Base-by-base conservation (phyloP, 148 eudicot genomes). In the Chenopodium quinoa region DNA sequence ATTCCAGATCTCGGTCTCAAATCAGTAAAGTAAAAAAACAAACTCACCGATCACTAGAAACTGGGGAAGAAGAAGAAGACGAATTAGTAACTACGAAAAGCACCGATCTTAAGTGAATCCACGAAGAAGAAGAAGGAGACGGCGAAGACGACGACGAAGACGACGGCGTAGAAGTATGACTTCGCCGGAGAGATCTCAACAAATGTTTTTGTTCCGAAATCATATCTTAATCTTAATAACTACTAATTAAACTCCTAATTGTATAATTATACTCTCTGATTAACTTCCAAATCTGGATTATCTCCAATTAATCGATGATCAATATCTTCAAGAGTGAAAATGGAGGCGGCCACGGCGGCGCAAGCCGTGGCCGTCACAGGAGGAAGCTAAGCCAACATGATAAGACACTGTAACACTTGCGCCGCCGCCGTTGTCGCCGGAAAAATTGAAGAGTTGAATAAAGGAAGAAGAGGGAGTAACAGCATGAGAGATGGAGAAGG, bases 61-160 rank as follows among this genome's bases (percentile, higher is more conserved):
- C 78, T 60, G 89, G 85, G 75, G 90, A 83, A 79, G 91, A 84
- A 63, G 85, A 83, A 77, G 91, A 84, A 63, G 85, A 84, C 58
- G 92, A 90, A 65, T 27, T 74, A 13, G 91, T 88, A 81, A 89
- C 93, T 13, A 89, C 88, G 75, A 89, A 88, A 20, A 90, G 82
- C 77, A 90, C 91, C 73, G 93, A 92, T 88, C 95, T 80, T 85
- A 90, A 81, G 78, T 87, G 91, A 86, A 90, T 79, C 95, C 93
- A 92, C 25, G 94, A 85, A 72, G 90, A 81, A 1, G 84, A 75
- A 7, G 88, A 77, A 1, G 87, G 73, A 34, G 87, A 86, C 14
- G 87, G 70, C 14, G 75, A 76, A 31, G 89, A 73, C 7, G 89
- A 58, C 32, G 88, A 76, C 34, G 88, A 72, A 10, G 89, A 60